A percentile compares a stretch with the other conserved stretches of the same genome.
These are phyloP conservation scores for Coffea canephora DNA, from an alignment of 257 asterid species.

Conservation along the genomic window DNA sequence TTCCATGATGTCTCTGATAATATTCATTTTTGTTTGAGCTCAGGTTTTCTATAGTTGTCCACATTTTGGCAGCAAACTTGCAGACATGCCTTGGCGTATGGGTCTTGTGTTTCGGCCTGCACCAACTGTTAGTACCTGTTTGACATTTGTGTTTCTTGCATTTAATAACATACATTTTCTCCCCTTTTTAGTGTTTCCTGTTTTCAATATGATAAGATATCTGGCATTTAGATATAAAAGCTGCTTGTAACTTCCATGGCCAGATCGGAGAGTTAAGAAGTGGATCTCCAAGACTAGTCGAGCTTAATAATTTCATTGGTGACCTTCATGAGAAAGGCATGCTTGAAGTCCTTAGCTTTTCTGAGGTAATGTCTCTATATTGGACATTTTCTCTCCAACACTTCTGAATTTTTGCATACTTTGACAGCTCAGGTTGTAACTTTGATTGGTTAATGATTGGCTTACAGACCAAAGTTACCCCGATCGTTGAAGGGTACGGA, in stretches of 20 bases:
- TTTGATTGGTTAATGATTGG: slow-evolving; percentile 30
- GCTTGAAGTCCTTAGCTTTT: slow-evolving; percentile 93
- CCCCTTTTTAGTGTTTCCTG: slow-evolving; percentile 5
- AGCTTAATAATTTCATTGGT: slow-evolving; percentile 83
- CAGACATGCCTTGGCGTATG: slow-evolving; percentile 99
- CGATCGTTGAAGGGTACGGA: slow-evolving; percentile 97
- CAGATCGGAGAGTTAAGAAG: slow-evolving; percentile 97
- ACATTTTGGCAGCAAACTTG: slow-evolving; percentile 98
- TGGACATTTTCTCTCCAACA: background rate
- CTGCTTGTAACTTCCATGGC: slow-evolving; percentile 25
- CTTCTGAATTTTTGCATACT: background rate
- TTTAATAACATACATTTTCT: no score
- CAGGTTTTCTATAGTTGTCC: slow-evolving; percentile 99
- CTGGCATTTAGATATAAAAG: background rate
- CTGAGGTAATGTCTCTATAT: slow-evolving; percentile 54
- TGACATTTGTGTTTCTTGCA: background rate
- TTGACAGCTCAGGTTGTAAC: slow-evolving; percentile 11
- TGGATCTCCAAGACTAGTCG: slow-evolving; percentile 93
- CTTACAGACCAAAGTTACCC: slow-evolving; percentile 91
- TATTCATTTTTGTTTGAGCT: slow-evolving; percentile 15
- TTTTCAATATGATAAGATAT: background rate
- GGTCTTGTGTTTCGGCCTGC: slow-evolving; percentile 99
- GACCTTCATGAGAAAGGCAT: slow-evolving; percentile 64
- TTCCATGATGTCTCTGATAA: slow-evolving; percentile 10
- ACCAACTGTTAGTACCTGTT: slow-evolving; percentile 66